Percentiles rank a stretch among this genome's conserved stretches.
These are phyloP conservation scores for Stromatinia cepivora DNA, from an alignment of 2,329 filamentous ascomycete genomes.

Conservation along the genomic window DNA sequence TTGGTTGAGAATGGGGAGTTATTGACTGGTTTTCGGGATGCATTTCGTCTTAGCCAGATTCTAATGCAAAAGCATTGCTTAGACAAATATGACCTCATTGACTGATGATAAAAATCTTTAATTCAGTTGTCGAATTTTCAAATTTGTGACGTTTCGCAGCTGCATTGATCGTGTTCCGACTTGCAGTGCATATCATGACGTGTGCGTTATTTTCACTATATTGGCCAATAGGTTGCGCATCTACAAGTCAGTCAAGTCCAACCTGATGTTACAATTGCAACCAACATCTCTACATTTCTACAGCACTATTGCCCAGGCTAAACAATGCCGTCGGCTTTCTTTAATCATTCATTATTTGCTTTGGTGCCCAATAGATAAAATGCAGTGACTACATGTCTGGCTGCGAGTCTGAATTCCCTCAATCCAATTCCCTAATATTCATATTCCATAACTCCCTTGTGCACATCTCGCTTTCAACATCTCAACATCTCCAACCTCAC, in stretches of 20 bases:
- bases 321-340: too few species aligned
- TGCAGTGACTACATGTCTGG: neutral
- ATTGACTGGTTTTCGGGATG: conserved; percentile 22
- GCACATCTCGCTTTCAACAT: neutral
- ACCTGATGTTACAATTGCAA: too few species aligned
- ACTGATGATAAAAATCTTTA: conserved; percentile 15
- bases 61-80: conserved; percentile 24
- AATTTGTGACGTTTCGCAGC: neutral
- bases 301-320: too few species aligned
- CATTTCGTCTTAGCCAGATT: conserved; percentile 22
- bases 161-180: neutral
- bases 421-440: too few species aligned
- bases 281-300: too few species aligned
- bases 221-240: too few species aligned
- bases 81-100: conserved; percentile 24
- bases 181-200: neutral
- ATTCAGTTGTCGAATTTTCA: neutral
- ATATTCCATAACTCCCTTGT: neutral
- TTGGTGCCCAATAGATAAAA: neutral
- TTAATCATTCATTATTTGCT: neutral
- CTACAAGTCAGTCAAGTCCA: too few species aligned
- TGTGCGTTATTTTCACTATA: neutral
- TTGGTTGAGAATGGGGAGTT: conserved; percentile 22
- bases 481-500: neutral
- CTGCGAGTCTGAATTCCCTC: too few species aligned